Evolutionary conservation across 2,329 filamentous ascomycete genomes (phyloP), one percentile per base, ranked within the genome.

Genomic region (Curvularia verruculosa): DNA sequence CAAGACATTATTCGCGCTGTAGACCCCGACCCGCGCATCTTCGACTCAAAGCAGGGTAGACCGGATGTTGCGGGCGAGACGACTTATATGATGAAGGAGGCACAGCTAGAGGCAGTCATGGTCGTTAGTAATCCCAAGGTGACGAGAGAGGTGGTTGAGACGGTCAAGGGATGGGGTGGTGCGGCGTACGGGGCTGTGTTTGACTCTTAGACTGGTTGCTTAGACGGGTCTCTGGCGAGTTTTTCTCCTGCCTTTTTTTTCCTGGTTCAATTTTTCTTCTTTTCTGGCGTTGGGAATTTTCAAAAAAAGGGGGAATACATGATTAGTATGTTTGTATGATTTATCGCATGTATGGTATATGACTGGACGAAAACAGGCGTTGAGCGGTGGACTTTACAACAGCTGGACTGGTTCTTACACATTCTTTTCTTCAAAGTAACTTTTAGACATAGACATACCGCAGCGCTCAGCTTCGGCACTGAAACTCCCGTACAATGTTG

Each of bases 121-220:
- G 59, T 70, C 15, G 66, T 70, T 3, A 60, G 61, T 3, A 70
- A 69, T 58, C 51, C 56, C 13, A 47, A 9, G 13, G 59, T 67
- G 19, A 69, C 65, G 19, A 19, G 59, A 34, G 53, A 52, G 18
- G 58, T 69, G 21, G 59, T 70, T 9, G 26, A 52, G 26, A 47
- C 29, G 18, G 52, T 64, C 1, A 67, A 60, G 41, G 49, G 15
- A 3, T 29, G 19, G 28, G 62, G 64, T 15, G 34, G 61, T 1
- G 56, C 58, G 29, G 65, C 58, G 9, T 70, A 66, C 54, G 67
- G 67, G 1, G 67, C 66, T 3, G 65, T 68, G 26, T 69, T 69
- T 56, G 66, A 70, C 45, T 68, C 65, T 45, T 67, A 44, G 19
- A 9, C 2, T 26, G 31, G n/a, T 3, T 28, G 13, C 28, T 12